Conservation (phyloP, 495 filamentous ascomycete genomes). For the Penicillium coprophilum region DNA sequence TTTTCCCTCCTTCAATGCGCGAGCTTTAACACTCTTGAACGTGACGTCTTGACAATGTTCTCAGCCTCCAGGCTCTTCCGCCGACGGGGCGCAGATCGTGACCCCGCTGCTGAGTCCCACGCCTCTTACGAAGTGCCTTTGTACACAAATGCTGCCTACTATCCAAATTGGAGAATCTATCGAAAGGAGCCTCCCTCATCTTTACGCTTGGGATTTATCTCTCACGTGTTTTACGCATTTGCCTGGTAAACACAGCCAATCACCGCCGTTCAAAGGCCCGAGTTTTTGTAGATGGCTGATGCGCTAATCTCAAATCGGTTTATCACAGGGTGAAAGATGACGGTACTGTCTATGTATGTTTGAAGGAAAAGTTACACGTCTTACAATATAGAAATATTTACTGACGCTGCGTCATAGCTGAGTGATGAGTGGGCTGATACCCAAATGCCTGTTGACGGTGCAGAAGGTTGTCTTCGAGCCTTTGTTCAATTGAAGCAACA, state of each 20-base stretch:
- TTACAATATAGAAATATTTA: slow-evolving; percentile 9
- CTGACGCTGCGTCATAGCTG: slow-evolving; percentile 54
- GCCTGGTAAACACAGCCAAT: slow-evolving; percentile 54
- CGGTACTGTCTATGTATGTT: slow-evolving; percentile 74
- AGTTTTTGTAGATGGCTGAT: slow-evolving; percentile 25
- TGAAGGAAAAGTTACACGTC: slow-evolving; percentile 10
- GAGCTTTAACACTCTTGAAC: background rate
- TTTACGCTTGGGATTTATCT: slow-evolving; percentile 65
- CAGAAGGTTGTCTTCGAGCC: slow-evolving; percentile 73
- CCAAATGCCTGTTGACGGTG: slow-evolving; percentile 75
- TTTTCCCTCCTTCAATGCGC: slow-evolving; percentile 1
- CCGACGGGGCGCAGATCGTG: slow-evolving; percentile 18
- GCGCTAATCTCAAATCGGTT: slow-evolving; percentile 32
- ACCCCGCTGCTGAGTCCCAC: slow-evolving; percentile 27
- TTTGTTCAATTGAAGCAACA: slow-evolving; percentile 71
- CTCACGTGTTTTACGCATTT: slow-evolving; percentile 89
- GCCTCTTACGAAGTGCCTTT: slow-evolving; percentile 43
- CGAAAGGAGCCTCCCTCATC: slow-evolving; percentile 73
- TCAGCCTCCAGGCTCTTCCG: slow-evolving; percentile 25
- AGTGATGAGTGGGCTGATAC: slow-evolving; percentile 86
- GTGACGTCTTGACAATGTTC: slow-evolving; percentile 18
- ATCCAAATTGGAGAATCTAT: slow-evolving; percentile 83
- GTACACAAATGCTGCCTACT: slow-evolving; percentile 77
- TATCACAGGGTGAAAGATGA: slow-evolving; percentile 67
- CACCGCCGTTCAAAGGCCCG: slow-evolving; percentile 6